A percentile compares a stretch with the other conserved stretches of the same genome.
These are phyloP conservation scores for Paecilomyces sp. DNA, from an alignment of 2,329 filamentous ascomycete genomes.

Conservation along the genomic window DNA sequence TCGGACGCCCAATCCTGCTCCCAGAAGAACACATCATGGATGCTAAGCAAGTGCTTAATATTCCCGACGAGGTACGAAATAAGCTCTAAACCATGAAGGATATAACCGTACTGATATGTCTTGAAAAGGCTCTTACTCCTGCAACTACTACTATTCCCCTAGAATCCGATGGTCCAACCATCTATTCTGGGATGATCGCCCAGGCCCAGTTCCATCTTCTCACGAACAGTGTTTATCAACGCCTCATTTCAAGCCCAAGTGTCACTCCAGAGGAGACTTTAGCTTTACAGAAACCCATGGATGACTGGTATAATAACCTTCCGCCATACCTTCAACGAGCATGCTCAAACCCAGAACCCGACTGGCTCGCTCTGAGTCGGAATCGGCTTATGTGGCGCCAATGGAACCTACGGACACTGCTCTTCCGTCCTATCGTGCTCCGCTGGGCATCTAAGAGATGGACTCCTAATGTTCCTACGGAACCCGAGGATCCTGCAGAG, in stretches of 20 bases:
- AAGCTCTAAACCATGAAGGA: neutral
- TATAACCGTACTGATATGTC: neutral
- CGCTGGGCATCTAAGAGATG: constrained; percentile 32
- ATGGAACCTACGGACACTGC: constrained; percentile 37
- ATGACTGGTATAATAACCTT: constrained; percentile 35
- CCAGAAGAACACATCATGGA: constrained; percentile 40
- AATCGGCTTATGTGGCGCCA: constrained; percentile 36
- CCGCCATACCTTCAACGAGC: constrained; percentile 33
- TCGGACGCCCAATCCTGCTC: constrained; percentile 41
- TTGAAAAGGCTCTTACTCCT: constrained; percentile 24
- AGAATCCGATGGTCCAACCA: constrained; percentile 31
- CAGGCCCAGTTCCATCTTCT: constrained; percentile 37
- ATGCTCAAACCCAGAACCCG: constrained; percentile 22
- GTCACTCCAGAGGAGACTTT: constrained; percentile 36
- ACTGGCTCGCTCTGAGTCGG: constrained; percentile 31
- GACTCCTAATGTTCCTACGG: constrained; percentile 20
- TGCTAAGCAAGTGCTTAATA: constrained; percentile 37
- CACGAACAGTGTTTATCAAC: constrained; percentile 39
- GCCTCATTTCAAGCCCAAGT: constrained; percentile 36
- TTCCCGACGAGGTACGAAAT: constrained; percentile 31
- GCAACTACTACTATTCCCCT: constrained; percentile 28
- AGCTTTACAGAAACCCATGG: constrained; percentile 34
- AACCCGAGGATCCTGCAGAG: constrained; percentile 29
- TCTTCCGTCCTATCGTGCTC: constrained; percentile 37
- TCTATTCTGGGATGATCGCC: constrained; percentile 37